Evolutionary conservation across 768 basidiomycete genomes (phyloP).

Genomic region (Sporobolomyces roseus): DNA sequence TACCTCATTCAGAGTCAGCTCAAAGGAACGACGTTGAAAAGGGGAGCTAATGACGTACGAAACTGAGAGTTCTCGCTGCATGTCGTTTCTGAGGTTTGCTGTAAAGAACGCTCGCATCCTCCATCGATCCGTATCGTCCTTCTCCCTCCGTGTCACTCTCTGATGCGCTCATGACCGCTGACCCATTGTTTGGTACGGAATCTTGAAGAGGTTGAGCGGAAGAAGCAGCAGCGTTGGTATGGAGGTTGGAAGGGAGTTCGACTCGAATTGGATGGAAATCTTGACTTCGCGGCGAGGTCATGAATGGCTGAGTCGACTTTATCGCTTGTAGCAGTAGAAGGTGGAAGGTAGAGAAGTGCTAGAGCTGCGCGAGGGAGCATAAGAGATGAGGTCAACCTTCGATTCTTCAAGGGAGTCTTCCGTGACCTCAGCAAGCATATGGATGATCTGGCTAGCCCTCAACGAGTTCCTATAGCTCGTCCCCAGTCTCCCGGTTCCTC

Average conservation of each 20-base stretch:
- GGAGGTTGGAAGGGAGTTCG: neutral
- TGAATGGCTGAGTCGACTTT: neutral
- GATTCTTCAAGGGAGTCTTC: too few species aligned
- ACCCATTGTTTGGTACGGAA: neutral
- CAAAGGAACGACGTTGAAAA: too few species aligned
- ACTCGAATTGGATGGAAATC: neutral
- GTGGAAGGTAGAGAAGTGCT: neutral
- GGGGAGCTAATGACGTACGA: neutral
- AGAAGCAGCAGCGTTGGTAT: slow-evolving; percentile 1
- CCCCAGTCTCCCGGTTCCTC: too few species aligned
- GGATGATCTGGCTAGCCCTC: too few species aligned
- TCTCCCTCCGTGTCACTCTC: slow-evolving; percentile 28
- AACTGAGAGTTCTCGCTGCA: slow-evolving; percentile 34
- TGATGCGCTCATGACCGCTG: slow-evolving; percentile 20
- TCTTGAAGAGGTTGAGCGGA: too few species aligned
- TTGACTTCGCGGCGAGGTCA: slow-evolving; percentile 8
- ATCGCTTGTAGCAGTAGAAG: too few species aligned
- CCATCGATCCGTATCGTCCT: slow-evolving; percentile 13
- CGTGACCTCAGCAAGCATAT: too few species aligned
- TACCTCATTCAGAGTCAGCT: neutral
- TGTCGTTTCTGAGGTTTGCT: slow-evolving; percentile 28
- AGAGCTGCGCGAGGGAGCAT: neutral
- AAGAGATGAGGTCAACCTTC: too few species aligned
- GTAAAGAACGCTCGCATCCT: slow-evolving; percentile 39
- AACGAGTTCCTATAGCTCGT: too few species aligned